Base-by-base conservation (phyloP, 1,284 basidiomycete species). In the Agaricales sp. region DNA sequence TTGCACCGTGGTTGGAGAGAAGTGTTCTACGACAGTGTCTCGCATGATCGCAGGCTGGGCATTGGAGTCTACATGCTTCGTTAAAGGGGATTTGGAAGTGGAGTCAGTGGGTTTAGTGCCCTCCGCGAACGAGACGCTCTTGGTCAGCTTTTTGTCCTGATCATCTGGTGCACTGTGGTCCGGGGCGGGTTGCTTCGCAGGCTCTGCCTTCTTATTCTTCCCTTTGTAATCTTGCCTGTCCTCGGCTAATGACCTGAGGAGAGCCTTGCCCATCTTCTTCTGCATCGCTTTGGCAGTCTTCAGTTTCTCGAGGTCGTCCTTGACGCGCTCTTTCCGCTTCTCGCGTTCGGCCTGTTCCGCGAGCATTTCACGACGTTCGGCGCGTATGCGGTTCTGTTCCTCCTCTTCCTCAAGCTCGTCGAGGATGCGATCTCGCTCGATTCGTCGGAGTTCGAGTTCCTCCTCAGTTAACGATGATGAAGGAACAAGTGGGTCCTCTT, bases 201-300 rank as follows among this genome's bases (percentile, higher is more conserved):
- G 11, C 11, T 8, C 11, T 19, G 20, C 13, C 20, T 43, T 21
- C 41, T 43, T n/a, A 8, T 8, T 43, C 41, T 43, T 19, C 30
- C 16, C 16, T 37, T 37, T 16, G 11, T 37, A 63, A 48, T 63
- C 54, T 43, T 69, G 68, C 18, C 65, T 66, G n/a, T 67, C 62
- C 43, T 70, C 63, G 2, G 68, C 63, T 44, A 75, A 57, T 51
- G 72, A 74, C 47, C 63, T 62, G 37, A 87, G 53, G 37, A 88
- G 66, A 0, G 82, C 79, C 54, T 73, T 78, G 1, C 83, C 86
- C 82, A 88, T 85, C 63, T 78, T 84, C 67, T 78, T 84, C 60
- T 86, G 82, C 58, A 85, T 66, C 51, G 80, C 80, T 50, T 72
- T 74, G 2, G 74, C 68, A 30, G 70, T 70, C 52, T 75, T 75